These are phyloP conservation scores for Chaetoceros muelleri DNA, from an alignment of 108 stramenopile genomes.

Conservation along the genomic window DNA sequence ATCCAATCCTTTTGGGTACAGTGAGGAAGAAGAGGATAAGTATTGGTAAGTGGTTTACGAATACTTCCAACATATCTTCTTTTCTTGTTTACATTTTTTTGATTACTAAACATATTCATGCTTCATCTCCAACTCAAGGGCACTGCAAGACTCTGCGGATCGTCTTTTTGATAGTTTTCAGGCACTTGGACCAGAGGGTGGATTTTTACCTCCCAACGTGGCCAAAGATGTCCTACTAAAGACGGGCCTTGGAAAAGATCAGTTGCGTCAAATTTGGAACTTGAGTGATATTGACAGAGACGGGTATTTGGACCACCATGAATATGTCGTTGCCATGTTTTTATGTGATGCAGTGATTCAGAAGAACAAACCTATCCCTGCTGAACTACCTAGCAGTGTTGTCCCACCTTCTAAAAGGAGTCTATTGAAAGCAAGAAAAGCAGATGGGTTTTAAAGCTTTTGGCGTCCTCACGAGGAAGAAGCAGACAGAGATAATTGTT, in stretches of 20 bases:
- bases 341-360: slow-evolving; percentile 82
- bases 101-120: background rate
- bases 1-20: slow-evolving; percentile 71
- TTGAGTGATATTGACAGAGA: slow-evolving; percentile 86
- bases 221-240: slow-evolving; percentile 79
- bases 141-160: slow-evolving; percentile 77
- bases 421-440: no score
- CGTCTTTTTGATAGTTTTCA: slow-evolving; percentile 52
- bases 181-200: slow-evolving; percentile 69
- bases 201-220: slow-evolving; percentile 61
- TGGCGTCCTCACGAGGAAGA: no score
- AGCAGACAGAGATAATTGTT: no score
- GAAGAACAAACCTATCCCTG: slow-evolving; percentile 75
- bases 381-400: slow-evolving; percentile 57
- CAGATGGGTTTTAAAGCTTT: no score
- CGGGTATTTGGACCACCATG: slow-evolving; percentile 82
- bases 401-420: slow-evolving; percentile 75
- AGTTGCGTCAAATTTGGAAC: slow-evolving; percentile 90
- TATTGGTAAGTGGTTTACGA: slow-evolving; percentile 47
- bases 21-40: slow-evolving; percentile 51
- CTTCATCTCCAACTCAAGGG: slow-evolving; percentile 19
- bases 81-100: slow-evolving; percentile 2
- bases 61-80: background rate
- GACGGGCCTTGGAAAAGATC: slow-evolving; percentile 74
- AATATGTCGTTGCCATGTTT: slow-evolving; percentile 91